Evolutionary conservation across 768 basidiomycete species (phyloP).

Genomic region (Tricholoma hemisulphureum): DNA sequence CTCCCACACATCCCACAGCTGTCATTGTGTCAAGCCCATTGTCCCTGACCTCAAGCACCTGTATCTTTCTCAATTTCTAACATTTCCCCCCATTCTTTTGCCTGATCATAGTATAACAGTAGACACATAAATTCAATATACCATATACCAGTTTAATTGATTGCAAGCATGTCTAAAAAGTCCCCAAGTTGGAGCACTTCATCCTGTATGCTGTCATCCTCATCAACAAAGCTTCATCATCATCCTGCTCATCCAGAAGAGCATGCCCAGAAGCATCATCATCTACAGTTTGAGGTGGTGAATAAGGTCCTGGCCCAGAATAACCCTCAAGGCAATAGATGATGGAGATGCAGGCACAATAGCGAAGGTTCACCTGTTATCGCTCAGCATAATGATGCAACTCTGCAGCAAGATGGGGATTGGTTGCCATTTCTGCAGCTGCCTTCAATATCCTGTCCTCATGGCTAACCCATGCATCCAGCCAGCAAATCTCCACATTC

Average conservation of each 20-base stretch:
- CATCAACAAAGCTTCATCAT: background rate
- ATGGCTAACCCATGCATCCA: background rate
- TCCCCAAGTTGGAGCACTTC: background rate
- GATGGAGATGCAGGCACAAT: background rate
- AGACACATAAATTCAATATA: background rate
- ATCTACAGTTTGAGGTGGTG: background rate
- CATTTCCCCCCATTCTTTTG: background rate
- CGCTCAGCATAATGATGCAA: background rate
- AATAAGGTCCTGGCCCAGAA: background rate
- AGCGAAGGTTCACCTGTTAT: background rate
- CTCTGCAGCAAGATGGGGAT: too few relatives aligned
- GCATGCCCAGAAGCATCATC: background rate
- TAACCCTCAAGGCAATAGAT: background rate
- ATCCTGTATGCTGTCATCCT: background rate
- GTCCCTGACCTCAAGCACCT: background rate
- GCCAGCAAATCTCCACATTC: background rate
- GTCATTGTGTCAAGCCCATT: background rate
- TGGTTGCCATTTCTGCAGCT: background rate
- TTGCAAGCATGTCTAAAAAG: background rate
- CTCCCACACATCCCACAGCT: background rate
- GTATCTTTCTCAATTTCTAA: background rate
- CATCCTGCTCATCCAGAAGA: background rate
- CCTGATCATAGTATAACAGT: background rate
- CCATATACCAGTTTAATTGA: background rate
- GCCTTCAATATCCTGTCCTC: background rate